Evolutionary conservation across 495 filamentous ascomycete genomes (phyloP).

Genomic region (Aspergillus ellipticus): DNA sequence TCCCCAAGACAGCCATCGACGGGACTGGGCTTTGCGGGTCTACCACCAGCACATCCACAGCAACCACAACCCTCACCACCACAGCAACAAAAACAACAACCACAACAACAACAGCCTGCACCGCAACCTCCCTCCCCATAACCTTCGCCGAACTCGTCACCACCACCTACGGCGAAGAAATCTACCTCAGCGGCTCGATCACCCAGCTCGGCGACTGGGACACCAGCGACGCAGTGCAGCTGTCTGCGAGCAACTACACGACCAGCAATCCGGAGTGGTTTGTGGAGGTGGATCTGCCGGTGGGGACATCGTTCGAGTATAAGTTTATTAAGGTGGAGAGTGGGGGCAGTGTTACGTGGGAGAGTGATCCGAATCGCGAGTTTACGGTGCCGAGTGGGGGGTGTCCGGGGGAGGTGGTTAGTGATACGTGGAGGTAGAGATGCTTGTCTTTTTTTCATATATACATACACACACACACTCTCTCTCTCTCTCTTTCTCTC

Average conservation of each 20-base stretch:
- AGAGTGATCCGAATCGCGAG: conserved; percentile 55
- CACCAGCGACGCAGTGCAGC: conserved; percentile 39
- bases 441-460: background rate
- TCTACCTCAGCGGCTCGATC: conserved; percentile 54
- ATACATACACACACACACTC: no score
- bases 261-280: conserved; percentile 53
- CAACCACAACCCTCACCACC: background rate
- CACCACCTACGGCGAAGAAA: conserved; percentile 54
- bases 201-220: conserved; percentile 52
- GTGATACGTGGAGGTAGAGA: conserved; percentile 16
- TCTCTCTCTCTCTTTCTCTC: no score
- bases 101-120: conserved; percentile 35
- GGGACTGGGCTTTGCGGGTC: conserved; percentile 3
- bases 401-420: conserved; percentile 24
- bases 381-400: conserved; percentile 45
- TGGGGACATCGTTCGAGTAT: conserved; percentile 53
- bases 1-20: background rate
- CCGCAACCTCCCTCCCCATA: conserved; percentile 46
- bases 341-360: conserved; percentile 54
- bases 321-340: conserved; percentile 58
- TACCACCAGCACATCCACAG: background rate
- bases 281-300: conserved; percentile 41
- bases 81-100: conserved; percentile 25
- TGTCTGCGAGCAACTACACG: conserved; percentile 51
- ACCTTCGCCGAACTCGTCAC: conserved; percentile 54